A percentile compares a stretch with the other conserved stretches of the same genome.
phyloP scores from a whole-genome alignment of 768 basidiomycete species.

The Imleria badia region DNA sequence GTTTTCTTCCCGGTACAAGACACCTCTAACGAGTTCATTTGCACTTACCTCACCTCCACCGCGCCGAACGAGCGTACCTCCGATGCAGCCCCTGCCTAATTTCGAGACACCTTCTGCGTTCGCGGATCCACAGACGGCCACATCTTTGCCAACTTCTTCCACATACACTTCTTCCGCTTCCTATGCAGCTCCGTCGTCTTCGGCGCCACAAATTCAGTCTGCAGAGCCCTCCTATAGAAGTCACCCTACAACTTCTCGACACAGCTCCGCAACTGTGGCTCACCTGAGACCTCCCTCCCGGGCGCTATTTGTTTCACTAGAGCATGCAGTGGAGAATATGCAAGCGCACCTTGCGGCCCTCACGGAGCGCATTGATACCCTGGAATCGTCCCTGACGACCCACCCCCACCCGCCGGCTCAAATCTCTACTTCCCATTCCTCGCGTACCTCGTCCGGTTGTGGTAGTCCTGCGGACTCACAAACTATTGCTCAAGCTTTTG shows the following conservation, averaged over 20 bases:
- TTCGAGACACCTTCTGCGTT: conserved; percentile 79
- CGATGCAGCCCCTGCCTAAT: conserved; percentile 68
- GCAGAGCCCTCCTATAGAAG: conserved; percentile 37
- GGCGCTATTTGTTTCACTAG: conserved; percentile 39
- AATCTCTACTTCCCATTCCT: conserved; percentile 42
- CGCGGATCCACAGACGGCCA: conserved; percentile 41
- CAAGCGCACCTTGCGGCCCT: conserved; percentile 82
- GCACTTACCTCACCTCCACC: conserved; percentile 55
- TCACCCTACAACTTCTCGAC: conserved; percentile 35
- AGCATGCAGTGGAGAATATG: conserved; percentile 75
- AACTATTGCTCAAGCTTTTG: conserved; percentile 23
- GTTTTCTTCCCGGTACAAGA: conserved; percentile 76
- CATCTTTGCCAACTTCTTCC: conserved; percentile 39
- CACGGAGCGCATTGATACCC: conserved; percentile 74
- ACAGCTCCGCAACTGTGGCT: conserved; percentile 32
- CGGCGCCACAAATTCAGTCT: conserved; percentile 38
- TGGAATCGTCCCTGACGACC: conserved; percentile 45
- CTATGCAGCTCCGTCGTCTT: conserved; percentile 38
- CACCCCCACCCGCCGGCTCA: conserved; percentile 33
- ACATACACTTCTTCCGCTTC: conserved; percentile 38
- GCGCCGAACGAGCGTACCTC: conserved; percentile 46
- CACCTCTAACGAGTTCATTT: conserved; percentile 65
- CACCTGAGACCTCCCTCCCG: conserved; percentile 47
- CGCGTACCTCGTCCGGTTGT: conserved; percentile 40
- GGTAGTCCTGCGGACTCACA: conserved; percentile 41